These are phyloP conservation scores for Digitaria exilis DNA, from an alignment of 202 grass and related monocot species.

Conservation along the genomic window DNA sequence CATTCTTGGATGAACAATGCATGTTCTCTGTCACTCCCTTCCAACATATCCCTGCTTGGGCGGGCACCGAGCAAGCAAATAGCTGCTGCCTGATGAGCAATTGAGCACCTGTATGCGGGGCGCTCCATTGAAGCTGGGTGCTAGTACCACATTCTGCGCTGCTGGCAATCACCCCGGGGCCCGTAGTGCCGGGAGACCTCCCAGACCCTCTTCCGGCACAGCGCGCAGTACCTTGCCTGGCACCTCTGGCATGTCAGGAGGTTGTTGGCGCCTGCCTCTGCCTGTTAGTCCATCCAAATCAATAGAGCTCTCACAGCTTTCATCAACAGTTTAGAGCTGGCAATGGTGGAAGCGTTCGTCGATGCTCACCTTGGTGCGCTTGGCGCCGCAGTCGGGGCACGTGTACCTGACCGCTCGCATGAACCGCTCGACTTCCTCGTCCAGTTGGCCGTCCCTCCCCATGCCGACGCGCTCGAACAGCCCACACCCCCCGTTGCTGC, in stretches of 20 bases:
- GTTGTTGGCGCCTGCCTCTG: slow-evolving; percentile 33
- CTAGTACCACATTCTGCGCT: background rate
- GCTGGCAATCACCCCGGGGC: background rate
- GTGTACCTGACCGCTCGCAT: slow-evolving; percentile 13
- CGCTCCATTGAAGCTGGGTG: too few species aligned
- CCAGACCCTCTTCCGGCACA: slow-evolving; percentile 38
- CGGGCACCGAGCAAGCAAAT: too few species aligned
- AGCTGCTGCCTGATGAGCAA: too few species aligned
- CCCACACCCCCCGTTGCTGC: slow-evolving; percentile 2
- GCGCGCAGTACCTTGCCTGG: slow-evolving; percentile 38
- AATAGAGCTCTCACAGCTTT: background rate
- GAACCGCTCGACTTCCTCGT: background rate
- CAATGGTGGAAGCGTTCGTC: background rate
- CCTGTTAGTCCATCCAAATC: background rate
- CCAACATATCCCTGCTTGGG: background rate
- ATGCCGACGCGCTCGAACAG: slow-evolving; percentile 14
- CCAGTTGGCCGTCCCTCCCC: background rate
- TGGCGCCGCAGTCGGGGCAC: slow-evolving; percentile 17
- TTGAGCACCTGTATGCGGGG: too few species aligned
- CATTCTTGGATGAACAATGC: background rate
- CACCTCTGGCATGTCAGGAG: slow-evolving; percentile 46
- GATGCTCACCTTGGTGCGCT: slow-evolving; percentile 11
- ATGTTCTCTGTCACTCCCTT: background rate
- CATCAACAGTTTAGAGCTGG: background rate
- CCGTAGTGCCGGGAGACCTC: background rate